These are phyloP conservation scores for Penicillium carneum DNA, from an alignment of 2,329 filamentous ascomycete genomes.

Conservation along the genomic window DNA sequence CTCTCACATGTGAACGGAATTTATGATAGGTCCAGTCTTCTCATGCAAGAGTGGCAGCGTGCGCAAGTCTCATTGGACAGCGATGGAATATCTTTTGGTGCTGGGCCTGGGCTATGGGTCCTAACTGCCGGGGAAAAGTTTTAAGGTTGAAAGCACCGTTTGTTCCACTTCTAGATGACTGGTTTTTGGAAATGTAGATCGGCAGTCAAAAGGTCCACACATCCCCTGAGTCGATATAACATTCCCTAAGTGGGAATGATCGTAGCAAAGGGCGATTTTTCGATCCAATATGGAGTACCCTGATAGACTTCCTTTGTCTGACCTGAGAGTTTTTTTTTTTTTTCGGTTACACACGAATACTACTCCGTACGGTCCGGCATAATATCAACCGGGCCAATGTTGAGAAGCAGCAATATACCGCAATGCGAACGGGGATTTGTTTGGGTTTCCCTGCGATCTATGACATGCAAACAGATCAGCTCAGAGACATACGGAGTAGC, in stretches of 20 bases:
- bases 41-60: slow-evolving; percentile 1
- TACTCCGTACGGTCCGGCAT: not conserved
- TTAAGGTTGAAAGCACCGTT: slow-evolving; percentile 15
- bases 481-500: not conserved
- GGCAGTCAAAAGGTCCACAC: slow-evolving; percentile 10
- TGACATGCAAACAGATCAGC: slow-evolving; percentile 2
- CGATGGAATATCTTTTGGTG: not conserved
- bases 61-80: slow-evolving; percentile 1
- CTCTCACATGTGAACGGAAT: not conserved
- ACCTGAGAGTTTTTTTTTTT: not conserved
- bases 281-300: not conserved
- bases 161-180: not conserved
- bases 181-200: slow-evolving; percentile 6
- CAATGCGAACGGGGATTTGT: not conserved
- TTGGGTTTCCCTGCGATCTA: not conserved
- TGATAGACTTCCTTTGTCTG: not conserved
- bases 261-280: not conserved
- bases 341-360: slow-evolving; percentile 23
- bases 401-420: slow-evolving; percentile 3
- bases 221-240: slow-evolving; percentile 6
- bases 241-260: slow-evolving; percentile 15
- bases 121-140: slow-evolving; percentile 2
- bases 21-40: slow-evolving; percentile 5
- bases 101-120: slow-evolving; percentile 2
- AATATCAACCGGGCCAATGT: slow-evolving; percentile 9